phyloP scores from a whole-genome alignment of 805 yeast species.

The Candida sithepensis region DNA sequence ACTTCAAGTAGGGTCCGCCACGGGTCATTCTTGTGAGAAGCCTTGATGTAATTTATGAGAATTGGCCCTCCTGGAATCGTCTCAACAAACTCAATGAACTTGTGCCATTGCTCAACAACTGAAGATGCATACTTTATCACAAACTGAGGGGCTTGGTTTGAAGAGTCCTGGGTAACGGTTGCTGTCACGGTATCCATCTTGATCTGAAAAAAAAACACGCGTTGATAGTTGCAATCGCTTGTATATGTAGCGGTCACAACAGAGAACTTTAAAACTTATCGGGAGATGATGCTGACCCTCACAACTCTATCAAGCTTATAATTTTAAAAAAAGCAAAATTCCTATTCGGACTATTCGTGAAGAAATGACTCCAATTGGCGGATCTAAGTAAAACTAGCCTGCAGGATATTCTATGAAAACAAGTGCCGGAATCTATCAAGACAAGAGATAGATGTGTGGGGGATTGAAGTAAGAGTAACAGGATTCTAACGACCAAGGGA shows the following conservation, averaged over 20 bases:
- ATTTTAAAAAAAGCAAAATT: background rate
- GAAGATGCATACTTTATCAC: conserved; percentile 25
- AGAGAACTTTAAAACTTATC: background rate
- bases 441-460: too few species aligned
- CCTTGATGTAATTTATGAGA: conserved; percentile 66
- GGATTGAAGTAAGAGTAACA: too few species aligned
- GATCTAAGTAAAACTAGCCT: too few species aligned
- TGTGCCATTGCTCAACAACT: conserved; percentile 25
- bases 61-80: conserved; percentile 54
- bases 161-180: conserved; percentile 7
- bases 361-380: too few species aligned
- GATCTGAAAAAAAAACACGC: background rate
- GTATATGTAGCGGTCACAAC: background rate
- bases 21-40: conserved; percentile 93
- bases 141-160: conserved; percentile 22
- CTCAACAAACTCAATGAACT: conserved; percentile 18
- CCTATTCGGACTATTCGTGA: too few species aligned
- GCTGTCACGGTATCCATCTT: conserved; percentile 17
- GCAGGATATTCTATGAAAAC: too few species aligned
- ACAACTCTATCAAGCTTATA: background rate
- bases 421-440: too few species aligned
- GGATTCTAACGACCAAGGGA: too few species aligned
- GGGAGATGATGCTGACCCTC: background rate
- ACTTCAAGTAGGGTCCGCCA: conserved; percentile 81
- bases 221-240: background rate